Base-by-base conservation (phyloP, 768 basidiomycete species). In the Dentipellis sp. region DNA sequence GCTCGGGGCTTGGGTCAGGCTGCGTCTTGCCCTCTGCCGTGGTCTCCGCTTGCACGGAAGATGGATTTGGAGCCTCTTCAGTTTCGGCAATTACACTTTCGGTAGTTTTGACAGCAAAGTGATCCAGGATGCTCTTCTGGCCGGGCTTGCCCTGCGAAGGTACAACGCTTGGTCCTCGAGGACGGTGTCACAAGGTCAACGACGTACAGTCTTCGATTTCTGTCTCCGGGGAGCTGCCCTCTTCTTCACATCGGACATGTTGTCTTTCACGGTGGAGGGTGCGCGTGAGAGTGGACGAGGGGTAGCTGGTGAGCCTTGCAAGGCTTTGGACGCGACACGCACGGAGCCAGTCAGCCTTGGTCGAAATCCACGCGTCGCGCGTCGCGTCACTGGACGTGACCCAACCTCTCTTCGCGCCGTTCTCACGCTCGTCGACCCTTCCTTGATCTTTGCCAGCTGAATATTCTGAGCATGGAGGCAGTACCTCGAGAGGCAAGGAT, bases 161-260 rank as follows among this genome's bases (percentile, higher is more conserved):
- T 14, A 19, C 16, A 35, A 8, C 42, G 39, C 16, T 38, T 12
- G 4, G 12, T 17, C 29, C 29, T 29, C 29, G 36, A 7, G 17
- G 10, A 8, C 21, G 12, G 16, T 36, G 51, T 9, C 14, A 36
- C 51, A 12, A 36, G 17, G 37, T 11, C 21, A n/a, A 36, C 9
- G 22, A 53, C 53, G 21, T 39, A 53, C 53, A n/a, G 53, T 11
- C 23, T 53, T 53, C 12, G 53, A 17, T 22, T 53, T 53, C 29
- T 10, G 40, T 5, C n/a, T 46, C 42, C 39, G 38, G 6, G 29
- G 51, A n/a, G 36, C 12, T 12, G 39, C 36, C 53, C 53, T 21
- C 17, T 42, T 53, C 40, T 53, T 53, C 11, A 10, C 4, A 21
- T 53, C 53, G 29, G 29, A 29, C 29, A 29, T 3, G 6, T 3